A percentile compares a stretch with the other conserved stretches of the same genome.
Evolutionary conservation across 176 grass and related monocot genomes (phyloP).

Genomic region (Aegilops longissima): DNA sequence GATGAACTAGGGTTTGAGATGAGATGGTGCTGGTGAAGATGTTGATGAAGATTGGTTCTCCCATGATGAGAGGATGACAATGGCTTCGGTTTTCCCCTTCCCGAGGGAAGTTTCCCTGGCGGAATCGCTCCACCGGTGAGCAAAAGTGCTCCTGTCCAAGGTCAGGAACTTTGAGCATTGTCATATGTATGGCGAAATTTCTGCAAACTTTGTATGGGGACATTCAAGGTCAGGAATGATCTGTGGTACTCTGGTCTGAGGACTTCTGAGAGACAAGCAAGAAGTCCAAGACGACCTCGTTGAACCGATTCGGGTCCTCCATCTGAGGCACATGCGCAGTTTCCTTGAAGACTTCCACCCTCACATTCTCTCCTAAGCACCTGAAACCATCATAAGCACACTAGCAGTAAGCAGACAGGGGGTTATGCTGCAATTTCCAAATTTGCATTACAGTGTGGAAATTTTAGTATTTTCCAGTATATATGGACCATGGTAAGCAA

Average conservation of each 20-base stretch:
- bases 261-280: conserved; percentile 30
- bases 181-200: too few species aligned
- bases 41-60: too few species aligned
- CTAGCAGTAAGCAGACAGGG: neutral
- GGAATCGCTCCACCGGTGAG: too few species aligned
- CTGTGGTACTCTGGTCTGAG: neutral
- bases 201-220: too few species aligned
- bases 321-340: conserved; percentile 63
- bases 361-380: conserved; percentile 54
- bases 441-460: neutral
- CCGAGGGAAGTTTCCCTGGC: too few species aligned
- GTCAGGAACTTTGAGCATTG: too few species aligned
- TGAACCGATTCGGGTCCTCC: conserved; percentile 68
- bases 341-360: conserved; percentile 44
- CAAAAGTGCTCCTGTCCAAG: too few species aligned
- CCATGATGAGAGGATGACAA: too few species aligned
- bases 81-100: too few species aligned
- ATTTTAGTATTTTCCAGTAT: neutral
- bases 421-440: neutral
- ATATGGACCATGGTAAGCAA: neutral
- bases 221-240: neutral
- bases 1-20: too few species aligned
- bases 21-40: too few species aligned
- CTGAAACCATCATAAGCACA: neutral
- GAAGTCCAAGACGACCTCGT: conserved; percentile 58